These are phyloP conservation scores for Lobulomyces angularis DNA, from an alignment of 192 early-diverging fungal species.

Conservation along the genomic window DNA sequence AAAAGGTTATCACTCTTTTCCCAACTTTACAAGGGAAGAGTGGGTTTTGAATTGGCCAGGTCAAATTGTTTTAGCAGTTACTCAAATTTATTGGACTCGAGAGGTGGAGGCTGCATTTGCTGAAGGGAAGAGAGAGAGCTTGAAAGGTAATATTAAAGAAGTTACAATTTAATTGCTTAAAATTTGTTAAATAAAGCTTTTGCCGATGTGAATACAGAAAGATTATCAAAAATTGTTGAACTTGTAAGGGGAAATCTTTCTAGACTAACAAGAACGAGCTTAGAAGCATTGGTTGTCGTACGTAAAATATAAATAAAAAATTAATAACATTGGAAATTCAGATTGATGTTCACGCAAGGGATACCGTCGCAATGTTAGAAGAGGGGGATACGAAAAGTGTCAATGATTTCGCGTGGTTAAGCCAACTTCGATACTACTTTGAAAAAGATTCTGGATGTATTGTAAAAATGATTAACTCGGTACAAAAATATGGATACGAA, in stretches of 20 bases:
- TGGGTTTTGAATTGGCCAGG: conserved; percentile 54
- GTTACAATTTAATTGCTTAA: too few relatives aligned
- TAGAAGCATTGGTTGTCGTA: conserved; percentile 48
- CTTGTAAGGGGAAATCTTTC: conserved; percentile 41
- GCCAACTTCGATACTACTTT: conserved; percentile 43
- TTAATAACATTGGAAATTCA: conserved; percentile 4
- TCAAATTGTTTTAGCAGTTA: conserved; percentile 44
- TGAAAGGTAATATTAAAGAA: too few relatives aligned
- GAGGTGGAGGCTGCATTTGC: conserved; percentile 42
- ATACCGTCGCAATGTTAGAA: conserved; percentile 35
- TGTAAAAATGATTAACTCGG: conserved; percentile 53
- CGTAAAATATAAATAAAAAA: conserved; percentile 8
- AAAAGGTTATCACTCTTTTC: conserved; percentile 23
- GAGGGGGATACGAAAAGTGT: conserved; percentile 27
- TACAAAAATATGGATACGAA: conserved; percentile 49
- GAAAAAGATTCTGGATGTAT: conserved; percentile 39
- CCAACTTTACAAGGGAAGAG: conserved; percentile 31
- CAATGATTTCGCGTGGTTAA: conserved; percentile 39
- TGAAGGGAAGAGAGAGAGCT: conserved; percentile 30
- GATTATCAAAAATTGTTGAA: conserved; percentile 38
- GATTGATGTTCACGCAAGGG: conserved; percentile 52
- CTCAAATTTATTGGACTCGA: conserved; percentile 44
- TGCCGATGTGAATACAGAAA: conserved; percentile 29
- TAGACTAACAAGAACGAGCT: conserved; percentile 26
- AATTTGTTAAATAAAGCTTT: too few relatives aligned